Evolutionary conservation across 1,284 basidiomycete genomes (phyloP).

Genomic region (Ceratobasidium papillatum): DNA sequence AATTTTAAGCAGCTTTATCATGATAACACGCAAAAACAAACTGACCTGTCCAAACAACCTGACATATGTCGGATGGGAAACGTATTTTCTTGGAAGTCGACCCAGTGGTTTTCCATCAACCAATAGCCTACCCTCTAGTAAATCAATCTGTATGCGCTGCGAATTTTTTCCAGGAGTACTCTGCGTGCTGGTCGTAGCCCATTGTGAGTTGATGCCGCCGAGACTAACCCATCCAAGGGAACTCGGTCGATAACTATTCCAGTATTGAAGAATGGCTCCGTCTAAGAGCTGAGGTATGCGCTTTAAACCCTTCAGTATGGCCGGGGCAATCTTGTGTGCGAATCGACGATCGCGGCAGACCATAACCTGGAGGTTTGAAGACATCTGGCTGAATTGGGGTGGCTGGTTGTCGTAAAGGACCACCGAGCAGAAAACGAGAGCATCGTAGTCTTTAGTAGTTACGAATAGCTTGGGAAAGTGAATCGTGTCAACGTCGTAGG

Average conservation of each 20-base stretch:
- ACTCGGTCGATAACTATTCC: not conserved
- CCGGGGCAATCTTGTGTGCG: constrained; percentile 11
- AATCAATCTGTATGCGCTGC: no score
- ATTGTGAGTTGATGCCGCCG: no score
- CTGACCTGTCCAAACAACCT: constrained; percentile 44
- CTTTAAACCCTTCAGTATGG: not conserved
- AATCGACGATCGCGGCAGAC: constrained; percentile 32
- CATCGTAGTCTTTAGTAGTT: constrained; percentile 31
- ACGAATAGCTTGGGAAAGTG: constrained; percentile 21
- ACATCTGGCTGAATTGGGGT: constrained; percentile 1
- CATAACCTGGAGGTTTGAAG: not conserved
- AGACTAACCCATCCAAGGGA: not conserved
- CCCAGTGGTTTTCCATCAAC: constrained; percentile 43
- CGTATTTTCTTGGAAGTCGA: constrained; percentile 37
- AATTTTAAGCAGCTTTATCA: not conserved
- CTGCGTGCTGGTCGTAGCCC: no score
- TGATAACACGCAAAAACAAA: not conserved
- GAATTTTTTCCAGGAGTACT: no score
- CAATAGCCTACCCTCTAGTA: constrained; percentile 35
- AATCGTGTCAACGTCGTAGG: constrained; percentile 42
- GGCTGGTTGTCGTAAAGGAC: constrained; percentile 40
- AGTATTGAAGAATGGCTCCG: not conserved
- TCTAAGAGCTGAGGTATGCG: not conserved
- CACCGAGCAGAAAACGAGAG: constrained; percentile 40
- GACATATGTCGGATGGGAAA: constrained; percentile 40